Conservation (phyloP, 2,329 filamentous ascomycete genomes). For the Boeremia exigua region DNA sequence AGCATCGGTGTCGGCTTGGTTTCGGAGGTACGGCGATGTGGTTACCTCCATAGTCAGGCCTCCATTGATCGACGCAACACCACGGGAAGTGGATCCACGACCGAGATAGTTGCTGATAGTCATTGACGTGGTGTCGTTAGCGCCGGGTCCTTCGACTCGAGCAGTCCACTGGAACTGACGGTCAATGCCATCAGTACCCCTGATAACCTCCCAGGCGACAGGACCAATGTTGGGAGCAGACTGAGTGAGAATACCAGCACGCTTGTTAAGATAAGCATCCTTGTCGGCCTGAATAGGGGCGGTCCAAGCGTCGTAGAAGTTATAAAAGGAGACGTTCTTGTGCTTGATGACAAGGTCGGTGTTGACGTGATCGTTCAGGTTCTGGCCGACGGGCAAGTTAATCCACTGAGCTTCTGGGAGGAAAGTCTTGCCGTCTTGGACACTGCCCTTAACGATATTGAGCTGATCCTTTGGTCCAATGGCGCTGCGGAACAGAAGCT, state of each 20-base stretch:
- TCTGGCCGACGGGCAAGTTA: conserved; percentile 58
- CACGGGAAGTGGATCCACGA: conserved; percentile 67
- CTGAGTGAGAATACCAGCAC: conserved; percentile 67
- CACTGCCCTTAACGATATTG: conserved; percentile 52
- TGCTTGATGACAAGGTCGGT: conserved; percentile 61
- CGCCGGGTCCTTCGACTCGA: conserved; percentile 64
- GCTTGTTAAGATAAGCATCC: conserved; percentile 51
- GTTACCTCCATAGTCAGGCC: conserved; percentile 65
- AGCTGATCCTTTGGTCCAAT: conserved; percentile 66
- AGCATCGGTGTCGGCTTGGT: conserved; percentile 65
- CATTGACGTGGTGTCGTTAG: conserved; percentile 48
- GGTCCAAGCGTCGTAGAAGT: conserved; percentile 68
- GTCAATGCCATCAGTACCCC: conserved; percentile 63
- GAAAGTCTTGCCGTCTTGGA: conserved; percentile 51
- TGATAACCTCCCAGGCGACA: conserved; percentile 66
- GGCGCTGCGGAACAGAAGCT: conserved; percentile 71
- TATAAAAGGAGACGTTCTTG: conserved; percentile 64
- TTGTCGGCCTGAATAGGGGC: conserved; percentile 50
- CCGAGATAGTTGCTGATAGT: conserved; percentile 65
- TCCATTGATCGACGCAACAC: conserved; percentile 65
- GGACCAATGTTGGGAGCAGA: conserved; percentile 71
- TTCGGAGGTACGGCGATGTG: conserved; percentile 64
- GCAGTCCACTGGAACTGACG: conserved; percentile 71
- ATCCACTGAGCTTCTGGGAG: conserved; percentile 57
- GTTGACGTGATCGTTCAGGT: conserved; percentile 63